Percentiles rank a stretch among this genome's conserved stretches.
Evolutionary conservation across 2,329 filamentous ascomycete genomes (phyloP).

Genomic region (Diaporthe amygdali): DNA sequence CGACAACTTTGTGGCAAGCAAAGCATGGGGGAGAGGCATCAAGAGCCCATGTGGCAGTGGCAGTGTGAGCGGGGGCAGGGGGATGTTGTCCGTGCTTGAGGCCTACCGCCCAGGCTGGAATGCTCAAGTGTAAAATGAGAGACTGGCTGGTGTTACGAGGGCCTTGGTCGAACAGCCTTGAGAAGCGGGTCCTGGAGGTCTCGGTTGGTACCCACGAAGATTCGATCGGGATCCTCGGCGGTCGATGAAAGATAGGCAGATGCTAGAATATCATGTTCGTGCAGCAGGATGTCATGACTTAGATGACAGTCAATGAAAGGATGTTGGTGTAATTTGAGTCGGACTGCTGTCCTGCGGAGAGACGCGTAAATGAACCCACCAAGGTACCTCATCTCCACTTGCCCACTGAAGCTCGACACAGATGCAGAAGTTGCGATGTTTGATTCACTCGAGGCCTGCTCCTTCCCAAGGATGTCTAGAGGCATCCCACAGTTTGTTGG

Average conservation of each 20-base stretch:
- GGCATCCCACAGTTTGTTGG: not conserved
- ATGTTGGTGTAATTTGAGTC: not conserved
- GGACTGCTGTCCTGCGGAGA: not conserved
- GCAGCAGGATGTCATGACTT: no score
- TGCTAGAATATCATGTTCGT: no score
- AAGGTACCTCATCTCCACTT: not conserved
- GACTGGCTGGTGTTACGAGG: not conserved
- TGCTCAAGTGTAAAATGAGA: constrained; percentile 9
- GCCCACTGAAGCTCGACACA: not conserved
- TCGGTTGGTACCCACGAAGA: not conserved
- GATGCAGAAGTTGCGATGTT: not conserved
- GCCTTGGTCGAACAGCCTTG: not conserved
- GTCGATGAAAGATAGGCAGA: not conserved
- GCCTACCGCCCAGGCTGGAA: constrained; percentile 9
- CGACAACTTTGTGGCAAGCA: not conserved
- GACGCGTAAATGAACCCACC: not conserved
- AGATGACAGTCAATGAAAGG: not conserved
- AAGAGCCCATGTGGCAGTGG: not conserved
- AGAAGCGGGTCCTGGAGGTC: not conserved
- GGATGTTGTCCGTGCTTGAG: not conserved
- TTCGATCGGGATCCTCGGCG: not conserved
- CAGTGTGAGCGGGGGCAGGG: not conserved
- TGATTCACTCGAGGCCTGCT: not conserved
- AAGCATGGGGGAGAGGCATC: not conserved
- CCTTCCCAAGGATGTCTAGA: not conserved